Evolutionary conservation across 2,329 filamentous ascomycete genomes (phyloP).

Genomic region (Xylariomycetidae sp.): DNA sequence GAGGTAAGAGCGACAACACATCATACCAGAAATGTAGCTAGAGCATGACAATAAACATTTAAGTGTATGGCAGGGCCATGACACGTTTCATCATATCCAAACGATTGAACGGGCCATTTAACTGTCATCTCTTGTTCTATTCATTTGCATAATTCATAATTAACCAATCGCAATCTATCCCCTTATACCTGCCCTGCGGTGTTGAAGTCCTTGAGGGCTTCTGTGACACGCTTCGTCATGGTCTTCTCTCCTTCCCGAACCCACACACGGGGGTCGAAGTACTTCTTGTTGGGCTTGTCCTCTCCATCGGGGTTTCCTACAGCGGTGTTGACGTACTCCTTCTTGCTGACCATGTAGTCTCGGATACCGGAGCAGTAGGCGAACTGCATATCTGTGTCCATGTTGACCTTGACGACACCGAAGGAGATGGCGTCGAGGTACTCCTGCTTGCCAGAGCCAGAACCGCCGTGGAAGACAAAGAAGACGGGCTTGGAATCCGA

Average conservation of each 20-base stretch:
- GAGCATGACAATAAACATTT: no score
- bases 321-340: slow-evolving; percentile 82
- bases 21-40: no score
- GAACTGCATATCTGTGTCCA: slow-evolving; percentile 97
- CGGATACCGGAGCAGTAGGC: slow-evolving; percentile 90
- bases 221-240: slow-evolving; percentile 76
- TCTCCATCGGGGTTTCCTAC: slow-evolving; percentile 94
- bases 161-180: no score
- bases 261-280: slow-evolving; percentile 86
- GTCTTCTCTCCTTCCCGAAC: slow-evolving; percentile 96
- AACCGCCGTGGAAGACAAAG: slow-evolving; percentile 99
- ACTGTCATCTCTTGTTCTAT: no score
- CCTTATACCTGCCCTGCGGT: slow-evolving; percentile 70
- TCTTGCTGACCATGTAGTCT: slow-evolving; percentile 90
- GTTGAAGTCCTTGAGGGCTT: slow-evolving; percentile 90
- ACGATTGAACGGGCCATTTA: no score
- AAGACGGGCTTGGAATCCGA: slow-evolving; percentile 88
- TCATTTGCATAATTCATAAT: no score
- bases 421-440: slow-evolving; percentile 83
- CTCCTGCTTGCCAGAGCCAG: slow-evolving; percentile 85
- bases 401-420: slow-evolving; percentile 98
- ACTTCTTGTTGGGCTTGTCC: slow-evolving; percentile 99
- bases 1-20: no score
- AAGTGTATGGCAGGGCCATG: no score
- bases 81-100: no score